These are phyloP conservation scores for Jaltomata sinuosa DNA, from an alignment of 257 asterid genomes.

Conservation along the genomic window DNA sequence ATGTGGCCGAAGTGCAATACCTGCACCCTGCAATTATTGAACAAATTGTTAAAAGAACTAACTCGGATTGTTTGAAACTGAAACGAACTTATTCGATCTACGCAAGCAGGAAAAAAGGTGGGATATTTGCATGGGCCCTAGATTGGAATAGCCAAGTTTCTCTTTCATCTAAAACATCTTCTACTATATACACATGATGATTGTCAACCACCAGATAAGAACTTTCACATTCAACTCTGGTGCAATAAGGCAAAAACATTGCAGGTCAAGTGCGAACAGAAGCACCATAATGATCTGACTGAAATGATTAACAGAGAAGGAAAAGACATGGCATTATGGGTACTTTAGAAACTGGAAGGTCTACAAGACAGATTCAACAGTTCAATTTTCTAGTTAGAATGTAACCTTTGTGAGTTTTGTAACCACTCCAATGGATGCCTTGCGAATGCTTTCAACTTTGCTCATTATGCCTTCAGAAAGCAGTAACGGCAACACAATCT, in stretches of 20 bases:
- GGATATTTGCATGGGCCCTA: not conserved
- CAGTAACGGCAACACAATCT: constrained; percentile 70
- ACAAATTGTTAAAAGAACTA: not conserved
- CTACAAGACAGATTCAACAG: not conserved
- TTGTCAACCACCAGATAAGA: not conserved
- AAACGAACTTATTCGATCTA: not conserved
- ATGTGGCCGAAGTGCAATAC: constrained; percentile 86
- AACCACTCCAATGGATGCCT: constrained; percentile 86
- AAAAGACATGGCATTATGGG: not conserved
- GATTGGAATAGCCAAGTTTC: not conserved
- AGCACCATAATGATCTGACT: not conserved
- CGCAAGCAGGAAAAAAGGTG: not conserved
- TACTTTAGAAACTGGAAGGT: not conserved
- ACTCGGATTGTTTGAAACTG: not conserved
- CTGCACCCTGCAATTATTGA: constrained; percentile 64
- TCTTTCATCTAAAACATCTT: not conserved
- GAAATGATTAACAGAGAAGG: not conserved
- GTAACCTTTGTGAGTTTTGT: constrained; percentile 81
- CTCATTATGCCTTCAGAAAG: constrained; percentile 92
- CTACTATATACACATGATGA: not conserved
- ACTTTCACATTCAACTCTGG: not conserved
- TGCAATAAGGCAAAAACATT: not conserved
- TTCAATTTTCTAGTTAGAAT: not conserved
- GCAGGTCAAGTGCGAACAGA: not conserved
- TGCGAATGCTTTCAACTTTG: constrained; percentile 83